These are phyloP conservation scores for Acacia acuminata DNA, from an alignment of 306 rosid species.

Conservation along the genomic window DNA sequence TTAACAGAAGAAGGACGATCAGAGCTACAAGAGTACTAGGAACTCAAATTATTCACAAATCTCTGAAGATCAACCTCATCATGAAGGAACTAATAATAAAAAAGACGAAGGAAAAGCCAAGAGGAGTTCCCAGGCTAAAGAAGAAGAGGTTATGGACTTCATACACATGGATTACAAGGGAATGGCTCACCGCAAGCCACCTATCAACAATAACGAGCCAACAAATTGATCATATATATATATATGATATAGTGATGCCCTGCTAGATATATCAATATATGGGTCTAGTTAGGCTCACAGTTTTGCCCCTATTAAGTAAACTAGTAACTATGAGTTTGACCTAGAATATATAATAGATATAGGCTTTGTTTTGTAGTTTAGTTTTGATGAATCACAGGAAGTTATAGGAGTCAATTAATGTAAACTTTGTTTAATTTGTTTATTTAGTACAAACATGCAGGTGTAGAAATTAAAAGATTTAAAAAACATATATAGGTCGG, in stretches of 20 bases:
- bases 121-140: conserved; percentile 44
- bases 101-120: conserved; percentile 37
- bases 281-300: conserved; percentile 27
- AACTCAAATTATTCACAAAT: background rate
- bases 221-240: conserved; percentile 33
- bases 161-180: conserved; percentile 62
- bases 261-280: background rate
- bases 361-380: background rate
- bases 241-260: background rate
- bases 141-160: conserved; percentile 52
- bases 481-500: background rate
- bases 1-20: conserved; percentile 26
- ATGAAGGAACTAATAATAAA: background rate
- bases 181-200: conserved; percentile 64
- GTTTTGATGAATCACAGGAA: background rate
- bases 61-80: background rate
- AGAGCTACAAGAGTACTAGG: background rate
- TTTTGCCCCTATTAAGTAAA: conserved; percentile 32
- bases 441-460: background rate
- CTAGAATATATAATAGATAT: background rate
- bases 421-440: background rate
- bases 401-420: background rate
- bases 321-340: background rate
- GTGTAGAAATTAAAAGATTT: background rate
- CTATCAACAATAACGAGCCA: conserved; percentile 71